Base-by-base conservation (phyloP, 192 early-diverging fungal species). In the Glomus cerebriforme region DNA sequence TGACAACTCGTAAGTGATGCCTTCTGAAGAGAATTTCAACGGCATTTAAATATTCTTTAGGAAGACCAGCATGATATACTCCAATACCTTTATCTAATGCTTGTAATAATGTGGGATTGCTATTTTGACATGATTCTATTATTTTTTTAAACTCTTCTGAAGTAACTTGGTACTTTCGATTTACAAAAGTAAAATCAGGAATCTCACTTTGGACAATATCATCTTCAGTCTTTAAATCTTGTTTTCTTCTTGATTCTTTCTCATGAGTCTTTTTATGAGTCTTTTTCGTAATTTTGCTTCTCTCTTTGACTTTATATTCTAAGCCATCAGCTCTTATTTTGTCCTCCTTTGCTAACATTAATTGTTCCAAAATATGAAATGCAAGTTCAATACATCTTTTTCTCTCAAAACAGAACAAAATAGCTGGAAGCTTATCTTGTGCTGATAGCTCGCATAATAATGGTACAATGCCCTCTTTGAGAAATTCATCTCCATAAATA, bases 351-450 rank as follows among this genome's bases (percentile, higher is more conserved):
- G 59, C 72, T 15, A 12, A 49, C 3, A 62, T 73, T 60, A 86
- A 63, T 19, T 84, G 49, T 8, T 66, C n/a, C 26, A 39, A 75
- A 2, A 86, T 45, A 9, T 34, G 34, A 2, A 59, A 9, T 7
- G 83, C 85, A 9, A 86, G 47, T 0, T 35, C 29, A 59, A 75
- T 70, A 68, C 85, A 86, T 2, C 65, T 32, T 12, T 64, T 34
- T 3, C 86, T 86, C 45, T 80, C 80, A 80, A 84, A 87, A 75
- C 77, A 62, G 70, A 86, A 86, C 15, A 84, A 49, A n/a, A 86
- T 84, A 13, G 86, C 85, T 0, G 85, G 85, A 8, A 82, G 71
- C 31, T 87, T 86, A 34, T 81, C 83, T 37, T 85, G 74, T 58
- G 65, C 45, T 24, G 77, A 74, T 7, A 87, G 43, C 49, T 87